These are phyloP conservation scores for Quercus dentata DNA, from an alignment of 306 rosid genomes.

Conservation along the genomic window DNA sequence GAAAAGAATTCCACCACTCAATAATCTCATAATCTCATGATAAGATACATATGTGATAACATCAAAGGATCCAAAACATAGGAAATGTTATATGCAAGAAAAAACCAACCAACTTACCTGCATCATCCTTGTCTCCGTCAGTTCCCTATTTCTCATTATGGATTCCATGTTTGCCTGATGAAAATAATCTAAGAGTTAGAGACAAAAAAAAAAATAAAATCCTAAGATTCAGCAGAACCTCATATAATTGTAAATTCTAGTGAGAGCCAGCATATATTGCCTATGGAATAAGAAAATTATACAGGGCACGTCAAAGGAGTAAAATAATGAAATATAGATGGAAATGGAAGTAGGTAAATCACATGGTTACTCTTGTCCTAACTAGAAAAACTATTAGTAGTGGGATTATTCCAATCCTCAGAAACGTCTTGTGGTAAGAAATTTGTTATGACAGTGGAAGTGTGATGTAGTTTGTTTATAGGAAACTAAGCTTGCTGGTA, in stretches of 20 bases:
- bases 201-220: neutral
- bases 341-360: neutral
- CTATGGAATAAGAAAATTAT: neutral
- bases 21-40: slow-evolving; percentile 14
- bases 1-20: neutral
- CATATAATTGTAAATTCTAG: slow-evolving; percentile 14
- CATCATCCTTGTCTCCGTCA: slow-evolving; percentile 98
- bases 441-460: too few relatives aligned
- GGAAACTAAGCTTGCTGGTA: too few relatives aligned
- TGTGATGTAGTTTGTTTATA: too few relatives aligned
- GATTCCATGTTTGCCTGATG: slow-evolving; percentile 90
- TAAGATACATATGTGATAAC: slow-evolving; percentile 9
- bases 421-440: too few relatives aligned
- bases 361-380: neutral
- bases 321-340: neutral
- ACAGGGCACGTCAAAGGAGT: neutral
- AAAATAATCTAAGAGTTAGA: slow-evolving; percentile 6
- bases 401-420: neutral
- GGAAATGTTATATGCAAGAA: slow-evolving; percentile 21
- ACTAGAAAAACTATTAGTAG: neutral
- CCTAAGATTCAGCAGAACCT: slow-evolving; percentile 25
- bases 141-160: slow-evolving; percentile 89
- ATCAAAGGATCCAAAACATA: neutral
- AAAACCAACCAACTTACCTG: slow-evolving; percentile 58
- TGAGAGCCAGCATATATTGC: neutral